Base-by-base conservation (phyloP, 2,329 filamentous ascomycete genomes). In the Drechslerella dactyloides region DNA sequence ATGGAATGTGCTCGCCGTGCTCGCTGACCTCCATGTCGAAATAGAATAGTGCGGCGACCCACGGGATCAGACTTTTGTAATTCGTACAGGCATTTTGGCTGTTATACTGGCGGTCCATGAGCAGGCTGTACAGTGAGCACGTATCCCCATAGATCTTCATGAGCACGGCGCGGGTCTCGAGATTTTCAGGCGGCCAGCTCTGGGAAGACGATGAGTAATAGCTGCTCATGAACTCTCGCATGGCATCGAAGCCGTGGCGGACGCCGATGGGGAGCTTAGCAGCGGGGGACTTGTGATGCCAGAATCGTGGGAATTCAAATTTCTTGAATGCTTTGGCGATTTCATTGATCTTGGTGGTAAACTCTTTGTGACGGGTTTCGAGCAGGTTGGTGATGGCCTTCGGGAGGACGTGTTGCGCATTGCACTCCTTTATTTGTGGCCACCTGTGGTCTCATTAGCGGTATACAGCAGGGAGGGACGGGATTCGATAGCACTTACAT, bases 201-300 rank as follows among this genome's bases (percentile, higher is more conserved):
- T 35, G 13, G 21, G 40, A 60, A 2, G 17, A 13, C 2, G 42
- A n/a, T 21, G 68, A 59, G n/a, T 65, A 61, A 33, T 72, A 72
- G n/a, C 61, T 65, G 42, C 55, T 56, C 1, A 72, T 51, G 24
- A 72, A 72, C 8, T 37, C 52, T 6, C 68, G 55, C 68, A 72
- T 72, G 1, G 42, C 30, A 21, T 72, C 55, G 35, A 56, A 72
- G 19, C 40, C 60, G 35, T 61, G 51, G 21, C 60, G 48, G 35
- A 65, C 23, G 3, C 42, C 15, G 8, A 30, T 23, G 7, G 60
- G 37, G 15, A 72, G 55, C 46, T 65, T 65, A n/a, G 46, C 21
- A 10, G 56, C 55, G 8, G 60, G 60, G 6, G 68, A 65, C 35
- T 57, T 65, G 21, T 60, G 23, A 0, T 40, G 10, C 68, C 68